These are phyloP conservation scores for Endotrypanum monterogeii DNA, from an alignment of 208 protist species.

Conservation along the genomic window DNA sequence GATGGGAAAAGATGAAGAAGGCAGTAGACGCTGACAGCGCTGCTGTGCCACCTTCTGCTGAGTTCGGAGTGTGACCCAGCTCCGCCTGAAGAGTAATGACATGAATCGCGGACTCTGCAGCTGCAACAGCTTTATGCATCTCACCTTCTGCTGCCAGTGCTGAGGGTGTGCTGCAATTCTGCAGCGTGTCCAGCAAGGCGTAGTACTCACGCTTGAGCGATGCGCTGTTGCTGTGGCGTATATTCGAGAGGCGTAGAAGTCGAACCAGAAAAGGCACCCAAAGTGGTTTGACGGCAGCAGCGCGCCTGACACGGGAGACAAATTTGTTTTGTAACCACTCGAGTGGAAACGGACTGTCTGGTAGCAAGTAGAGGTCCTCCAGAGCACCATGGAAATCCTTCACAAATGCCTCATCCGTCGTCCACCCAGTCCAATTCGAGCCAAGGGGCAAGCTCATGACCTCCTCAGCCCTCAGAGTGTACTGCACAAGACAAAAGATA, in stretches of 20 bases:
- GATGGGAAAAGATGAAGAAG: conserved; percentile 37
- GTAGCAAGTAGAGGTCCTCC: conserved; percentile 29
- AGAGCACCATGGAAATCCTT: conserved; percentile 25
- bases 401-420: conserved; percentile 19
- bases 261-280: conserved; percentile 42
- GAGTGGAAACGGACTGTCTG: conserved; percentile 42
- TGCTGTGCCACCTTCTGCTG: not conserved
- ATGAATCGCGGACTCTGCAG: not conserved
- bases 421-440: not conserved
- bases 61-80: not conserved
- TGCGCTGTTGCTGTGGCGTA: conserved; percentile 29
- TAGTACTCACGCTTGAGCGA: conserved; percentile 53
- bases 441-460: not conserved
- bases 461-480: conserved; percentile 22
- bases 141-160: not conserved
- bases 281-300: conserved; percentile 6
- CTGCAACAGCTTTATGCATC: not conserved
- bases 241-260: conserved; percentile 49
- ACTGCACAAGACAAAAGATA: conserved; percentile 48
- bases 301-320: conserved; percentile 24
- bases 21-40: not conserved
- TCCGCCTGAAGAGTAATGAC: not conserved
- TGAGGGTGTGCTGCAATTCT: not conserved
- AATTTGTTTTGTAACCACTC: conserved; percentile 57
- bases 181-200: conserved; percentile 35